Evolutionary conservation across 208 protist species (phyloP).

Genomic region (Novymonas esmeraldas): DNA sequence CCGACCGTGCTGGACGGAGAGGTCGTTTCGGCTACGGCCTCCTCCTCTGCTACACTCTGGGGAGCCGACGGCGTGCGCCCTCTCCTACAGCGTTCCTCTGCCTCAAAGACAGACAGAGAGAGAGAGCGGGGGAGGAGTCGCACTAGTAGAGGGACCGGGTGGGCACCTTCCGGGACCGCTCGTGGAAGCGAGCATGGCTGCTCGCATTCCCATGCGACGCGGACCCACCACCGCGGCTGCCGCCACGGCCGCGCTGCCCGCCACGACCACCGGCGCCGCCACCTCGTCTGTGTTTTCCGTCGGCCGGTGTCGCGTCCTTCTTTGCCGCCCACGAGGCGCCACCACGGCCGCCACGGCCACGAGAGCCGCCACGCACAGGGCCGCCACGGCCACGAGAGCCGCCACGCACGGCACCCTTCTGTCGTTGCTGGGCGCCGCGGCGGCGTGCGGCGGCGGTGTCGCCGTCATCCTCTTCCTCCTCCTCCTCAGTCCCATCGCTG

Average conservation of each 20-base stretch:
- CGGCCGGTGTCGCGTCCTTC: not conserved
- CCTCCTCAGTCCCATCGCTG: not conserved
- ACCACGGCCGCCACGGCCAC: not conserved
- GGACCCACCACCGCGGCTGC: not conserved
- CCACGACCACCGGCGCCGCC: constrained; percentile 2
- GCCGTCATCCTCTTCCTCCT: constrained; percentile 6
- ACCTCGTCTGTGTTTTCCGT: not conserved
- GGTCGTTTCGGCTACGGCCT: too few species aligned
- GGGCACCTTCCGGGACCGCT: constrained; percentile 35
- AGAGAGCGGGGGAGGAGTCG: not conserved
- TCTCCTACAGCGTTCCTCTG: too few species aligned
- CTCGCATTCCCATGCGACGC: not conserved
- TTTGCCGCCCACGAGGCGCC: constrained; percentile 3
- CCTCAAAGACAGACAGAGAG: not conserved
- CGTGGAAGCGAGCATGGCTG: constrained; percentile 9
- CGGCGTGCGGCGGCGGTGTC: constrained; percentile 4
- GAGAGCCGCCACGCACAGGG: not conserved
- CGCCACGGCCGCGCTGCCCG: constrained; percentile 1
- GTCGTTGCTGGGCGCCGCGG: constrained; percentile 8
- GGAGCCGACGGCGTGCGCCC: too few species aligned
- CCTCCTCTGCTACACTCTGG: too few species aligned
- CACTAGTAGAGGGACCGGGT: constrained; percentile 60
- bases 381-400: not conserved
- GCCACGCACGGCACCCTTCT: not conserved
- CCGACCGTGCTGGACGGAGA: too few species aligned